Base-by-base conservation (phyloP, 1,139 yeast genomes). In the Candida buenavistaensis region DNA sequence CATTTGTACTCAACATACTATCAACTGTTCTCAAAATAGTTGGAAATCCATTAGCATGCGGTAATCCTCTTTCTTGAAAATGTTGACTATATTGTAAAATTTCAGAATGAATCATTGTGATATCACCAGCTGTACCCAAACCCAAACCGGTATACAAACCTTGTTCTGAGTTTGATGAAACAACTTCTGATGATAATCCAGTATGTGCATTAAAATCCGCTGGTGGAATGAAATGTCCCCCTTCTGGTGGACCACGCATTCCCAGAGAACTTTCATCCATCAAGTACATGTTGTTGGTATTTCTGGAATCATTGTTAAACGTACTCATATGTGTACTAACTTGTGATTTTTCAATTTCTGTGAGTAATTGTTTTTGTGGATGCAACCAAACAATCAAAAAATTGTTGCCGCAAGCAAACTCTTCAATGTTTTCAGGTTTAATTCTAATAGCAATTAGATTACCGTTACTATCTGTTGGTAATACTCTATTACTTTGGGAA, bases 71-170 rank as follows among this genome's bases (percentile, higher is more conserved):
- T 32, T 41, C 40, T 39, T 41, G 44, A 22, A 33, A 36, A 30
- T 41, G 42, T 27, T 44, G 43, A 35, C 37, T 40, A 32, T 35
- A 32, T 50, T 48, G 37, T 37, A 44, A 40, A 22, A 51, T 50
- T 15, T 68, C 75, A 3, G 72, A 64, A 40, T 68, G 71, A 33
- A 69, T 69, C 5, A 72, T 64, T 5, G 61, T 54, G 15, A 69
- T 68, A 41, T 69, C 75, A 26, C 62, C 64, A 9, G 67, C 64
- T 10, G 59, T 64, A 6, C 75, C 75, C 30, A 69, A 51, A 1
- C 75, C 75, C 16, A 63, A 47, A 5, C 48, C 46, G 13, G 47
- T 40, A 27, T 41, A 43, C 8, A 42, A 27, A 9, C 47, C 46
- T 17, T 32, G 28, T 24, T 42, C 47, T 5, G 45, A 40, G 29